Evolutionary conservation across 2,329 filamentous ascomycete species (phyloP).

Genomic region (Beauveria brongniartii): DNA sequence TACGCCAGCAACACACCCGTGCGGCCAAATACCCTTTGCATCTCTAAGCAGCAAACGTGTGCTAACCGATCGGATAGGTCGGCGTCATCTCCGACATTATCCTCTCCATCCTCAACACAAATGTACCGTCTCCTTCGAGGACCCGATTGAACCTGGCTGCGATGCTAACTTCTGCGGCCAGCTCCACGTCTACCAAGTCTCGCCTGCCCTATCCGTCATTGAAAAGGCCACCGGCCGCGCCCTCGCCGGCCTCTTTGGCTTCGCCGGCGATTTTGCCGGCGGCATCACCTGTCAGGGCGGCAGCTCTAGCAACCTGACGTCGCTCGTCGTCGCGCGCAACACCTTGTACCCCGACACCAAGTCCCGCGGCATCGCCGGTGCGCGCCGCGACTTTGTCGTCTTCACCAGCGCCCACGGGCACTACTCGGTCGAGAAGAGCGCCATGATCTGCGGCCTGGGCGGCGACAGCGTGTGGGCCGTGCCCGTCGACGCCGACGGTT

Average conservation of each 20-base stretch:
- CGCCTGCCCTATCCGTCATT: constrained; percentile 76
- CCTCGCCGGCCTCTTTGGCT: constrained; percentile 70
- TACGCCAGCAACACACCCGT: constrained; percentile 85
- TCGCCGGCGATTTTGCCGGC: constrained; percentile 60
- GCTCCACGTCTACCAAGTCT: constrained; percentile 90
- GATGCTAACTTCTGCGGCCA: constrained; percentile 19
- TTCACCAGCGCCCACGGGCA: constrained; percentile 89
- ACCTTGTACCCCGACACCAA: constrained; percentile 74
- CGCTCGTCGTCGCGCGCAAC: constrained; percentile 82
- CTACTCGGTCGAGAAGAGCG: constrained; percentile 91
- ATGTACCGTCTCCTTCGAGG: constrained; percentile 38
- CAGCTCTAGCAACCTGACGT: constrained; percentile 74
- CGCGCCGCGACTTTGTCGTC: constrained; percentile 65
- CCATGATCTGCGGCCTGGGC: constrained; percentile 83
- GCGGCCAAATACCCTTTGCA: constrained; percentile 30
- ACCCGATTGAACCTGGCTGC: too few species aligned
- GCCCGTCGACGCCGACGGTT: constrained; percentile 62
- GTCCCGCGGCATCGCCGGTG: constrained; percentile 62
- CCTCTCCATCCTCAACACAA: constrained; percentile 82
- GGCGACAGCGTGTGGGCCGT: constrained; percentile 64
- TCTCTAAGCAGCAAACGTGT: background rate
- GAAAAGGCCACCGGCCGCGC: constrained; percentile 73
- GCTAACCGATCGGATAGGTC: constrained; percentile 40
- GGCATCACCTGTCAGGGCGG: constrained; percentile 78
- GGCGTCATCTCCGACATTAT: constrained; percentile 80